Evolutionary conservation across 768 basidiomycete genomes (phyloP).

Genomic region (Russula virescens): DNA sequence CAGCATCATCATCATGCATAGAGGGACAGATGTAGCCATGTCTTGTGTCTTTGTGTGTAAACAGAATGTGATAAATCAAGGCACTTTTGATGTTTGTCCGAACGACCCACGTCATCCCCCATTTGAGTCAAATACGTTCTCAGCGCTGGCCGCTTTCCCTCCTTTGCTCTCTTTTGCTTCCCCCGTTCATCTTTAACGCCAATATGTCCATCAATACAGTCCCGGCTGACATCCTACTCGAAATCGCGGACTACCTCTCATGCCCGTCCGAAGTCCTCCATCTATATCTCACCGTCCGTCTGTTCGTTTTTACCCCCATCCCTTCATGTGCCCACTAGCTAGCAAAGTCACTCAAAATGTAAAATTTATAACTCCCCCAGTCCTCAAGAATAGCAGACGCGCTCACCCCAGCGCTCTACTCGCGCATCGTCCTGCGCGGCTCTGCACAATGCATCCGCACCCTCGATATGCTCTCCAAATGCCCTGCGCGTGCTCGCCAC

Average conservation of each 20-base stretch:
- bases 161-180: background rate
- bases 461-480: constrained; percentile 53
- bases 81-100: too few relatives aligned
- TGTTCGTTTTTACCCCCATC: too few relatives aligned
- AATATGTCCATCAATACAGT: constrained; percentile 21
- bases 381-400: constrained; percentile 47
- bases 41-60: background rate
- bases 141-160: background rate
- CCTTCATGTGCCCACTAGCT: too few relatives aligned
- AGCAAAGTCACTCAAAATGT: too few relatives aligned
- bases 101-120: too few relatives aligned
- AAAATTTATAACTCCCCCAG: constrained; percentile 31
- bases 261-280: constrained; percentile 50
- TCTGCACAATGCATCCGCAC: constrained; percentile 57
- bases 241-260: constrained; percentile 52
- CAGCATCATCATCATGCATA: background rate
- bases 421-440: constrained; percentile 48
- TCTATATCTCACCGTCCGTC: constrained; percentile 53
- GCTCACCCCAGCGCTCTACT: constrained; percentile 56
- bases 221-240: constrained; percentile 62
- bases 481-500: constrained; percentile 59
- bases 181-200: too few relatives aligned
- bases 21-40: background rate
- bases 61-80: too few relatives aligned
- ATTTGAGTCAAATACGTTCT: background rate